Conservation (phyloP, 2,329 filamentous ascomycete genomes). For the Microcera coccophila region DNA sequence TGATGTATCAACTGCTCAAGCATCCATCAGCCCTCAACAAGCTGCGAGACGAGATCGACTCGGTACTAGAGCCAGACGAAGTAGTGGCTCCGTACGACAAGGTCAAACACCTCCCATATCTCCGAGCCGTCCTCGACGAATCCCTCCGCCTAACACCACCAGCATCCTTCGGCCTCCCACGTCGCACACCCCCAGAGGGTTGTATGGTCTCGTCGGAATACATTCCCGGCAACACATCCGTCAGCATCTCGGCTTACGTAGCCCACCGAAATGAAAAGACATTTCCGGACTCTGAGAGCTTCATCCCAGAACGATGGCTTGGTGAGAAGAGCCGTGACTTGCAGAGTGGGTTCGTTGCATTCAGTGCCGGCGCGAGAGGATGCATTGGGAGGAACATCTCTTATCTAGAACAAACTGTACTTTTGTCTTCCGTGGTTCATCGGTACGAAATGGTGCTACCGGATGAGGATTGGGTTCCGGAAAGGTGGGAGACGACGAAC, state of each 20-base stretch:
- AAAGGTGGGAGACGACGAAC: constrained; percentile 22
- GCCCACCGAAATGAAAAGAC: constrained; percentile 37
- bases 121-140: constrained; percentile 51
- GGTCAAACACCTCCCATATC: constrained; percentile 48
- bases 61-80: constrained; percentile 40
- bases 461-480: constrained; percentile 14
- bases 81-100: constrained; percentile 47
- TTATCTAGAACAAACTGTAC: constrained; percentile 44
- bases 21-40: constrained; percentile 38
- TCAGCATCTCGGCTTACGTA: constrained; percentile 37
- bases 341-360: constrained; percentile 38
- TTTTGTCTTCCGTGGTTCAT: constrained; percentile 41
- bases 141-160: constrained; percentile 33
- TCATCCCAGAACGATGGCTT: constrained; percentile 40
- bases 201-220: constrained; percentile 30
- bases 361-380: constrained; percentile 39
- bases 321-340: constrained; percentile 32
- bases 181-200: constrained; percentile 27
- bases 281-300: constrained; percentile 39
- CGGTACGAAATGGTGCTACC: constrained; percentile 38
- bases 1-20: constrained; percentile 49
- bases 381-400: constrained; percentile 41
- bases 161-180: constrained; percentile 27
- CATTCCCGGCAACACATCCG: constrained; percentile 35
- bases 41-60: constrained; percentile 44